Conservation (phyloP, 768 basidiomycete species). For the Leccinum sublutescens region DNA sequence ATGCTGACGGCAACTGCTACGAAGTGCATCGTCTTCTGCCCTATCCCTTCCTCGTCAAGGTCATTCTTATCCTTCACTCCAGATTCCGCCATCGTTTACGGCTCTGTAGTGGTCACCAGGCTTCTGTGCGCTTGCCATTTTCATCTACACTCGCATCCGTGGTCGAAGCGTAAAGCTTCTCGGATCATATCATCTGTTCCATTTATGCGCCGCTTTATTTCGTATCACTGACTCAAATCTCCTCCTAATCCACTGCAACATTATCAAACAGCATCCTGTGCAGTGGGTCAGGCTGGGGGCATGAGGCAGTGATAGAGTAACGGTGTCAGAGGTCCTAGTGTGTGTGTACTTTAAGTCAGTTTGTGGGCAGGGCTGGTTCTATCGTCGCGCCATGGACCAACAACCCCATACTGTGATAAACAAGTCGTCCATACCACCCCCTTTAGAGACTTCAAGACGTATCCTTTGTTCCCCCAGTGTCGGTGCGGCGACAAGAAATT, state of each 20-base stretch:
- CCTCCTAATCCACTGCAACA: slow-evolving; percentile 17
- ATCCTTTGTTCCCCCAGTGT: too few relatives aligned
- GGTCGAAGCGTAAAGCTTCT: slow-evolving; percentile 36
- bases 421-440: too few relatives aligned
- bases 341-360: too few relatives aligned
- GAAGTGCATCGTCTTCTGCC: slow-evolving; percentile 44
- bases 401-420: too few relatives aligned
- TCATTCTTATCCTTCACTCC: slow-evolving; percentile 6
- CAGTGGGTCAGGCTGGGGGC: slow-evolving; percentile 22
- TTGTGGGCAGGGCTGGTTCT: too few relatives aligned
- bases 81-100: slow-evolving; percentile 61
- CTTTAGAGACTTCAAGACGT: too few relatives aligned
- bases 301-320: not conserved
- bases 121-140: slow-evolving; percentile 8
- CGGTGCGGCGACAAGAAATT: slow-evolving; percentile 24
- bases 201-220: slow-evolving; percentile 62
- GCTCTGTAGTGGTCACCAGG: slow-evolving; percentile 64
- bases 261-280: slow-evolving; percentile 29
- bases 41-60: not conserved
- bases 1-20: slow-evolving; percentile 46
- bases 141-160: too few relatives aligned
- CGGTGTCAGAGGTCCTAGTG: not conserved
- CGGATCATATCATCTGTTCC: slow-evolving; percentile 61
- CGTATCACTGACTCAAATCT: slow-evolving; percentile 31
- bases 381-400: too few relatives aligned